A percentile compares a stretch with the other conserved stretches of the same genome.
Conservation (phyloP, 805 yeast genomes). For the Kazachstania psychrophila region DNA sequence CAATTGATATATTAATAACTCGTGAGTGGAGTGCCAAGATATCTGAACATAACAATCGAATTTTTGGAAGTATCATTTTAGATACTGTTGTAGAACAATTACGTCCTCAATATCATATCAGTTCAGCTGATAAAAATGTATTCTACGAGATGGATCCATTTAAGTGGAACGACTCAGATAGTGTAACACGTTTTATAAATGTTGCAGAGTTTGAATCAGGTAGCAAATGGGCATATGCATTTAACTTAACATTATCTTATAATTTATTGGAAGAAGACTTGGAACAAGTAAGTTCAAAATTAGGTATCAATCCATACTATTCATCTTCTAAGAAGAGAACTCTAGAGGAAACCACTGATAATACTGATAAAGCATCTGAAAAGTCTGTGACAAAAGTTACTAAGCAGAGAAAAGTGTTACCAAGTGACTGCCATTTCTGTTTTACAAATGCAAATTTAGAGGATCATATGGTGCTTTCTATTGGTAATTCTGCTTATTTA, state of each 20-base stretch:
- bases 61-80: conserved; percentile 38
- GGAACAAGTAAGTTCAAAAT: neutral
- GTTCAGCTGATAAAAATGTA: conserved; percentile 34
- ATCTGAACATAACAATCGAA: conserved; percentile 36
- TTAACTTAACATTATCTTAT: conserved; percentile 33
- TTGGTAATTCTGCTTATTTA: conserved; percentile 56
- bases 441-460: conserved; percentile 69
- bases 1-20: conserved; percentile 49
- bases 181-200: conserved; percentile 55
- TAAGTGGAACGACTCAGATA: conserved; percentile 39
- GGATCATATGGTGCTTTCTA: conserved; percentile 70
- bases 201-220: conserved; percentile 48
- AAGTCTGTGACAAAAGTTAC: neutral
- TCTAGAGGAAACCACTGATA: conserved; percentile 2
- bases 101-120: conserved; percentile 62
- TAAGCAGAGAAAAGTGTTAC: conserved; percentile 37
- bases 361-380: neutral
- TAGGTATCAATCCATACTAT: conserved; percentile 11
- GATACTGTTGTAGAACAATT: conserved; percentile 38
- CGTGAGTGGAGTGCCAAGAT: conserved; percentile 52
- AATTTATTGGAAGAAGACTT: conserved; percentile 15
- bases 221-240: conserved; percentile 70
- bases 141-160: conserved; percentile 52
- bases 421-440: conserved; percentile 71
- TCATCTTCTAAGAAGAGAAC: conserved; percentile 3